These are phyloP conservation scores for Coriolopsis trogii DNA, from an alignment of 1,284 basidiomycete genomes.

Conservation along the genomic window DNA sequence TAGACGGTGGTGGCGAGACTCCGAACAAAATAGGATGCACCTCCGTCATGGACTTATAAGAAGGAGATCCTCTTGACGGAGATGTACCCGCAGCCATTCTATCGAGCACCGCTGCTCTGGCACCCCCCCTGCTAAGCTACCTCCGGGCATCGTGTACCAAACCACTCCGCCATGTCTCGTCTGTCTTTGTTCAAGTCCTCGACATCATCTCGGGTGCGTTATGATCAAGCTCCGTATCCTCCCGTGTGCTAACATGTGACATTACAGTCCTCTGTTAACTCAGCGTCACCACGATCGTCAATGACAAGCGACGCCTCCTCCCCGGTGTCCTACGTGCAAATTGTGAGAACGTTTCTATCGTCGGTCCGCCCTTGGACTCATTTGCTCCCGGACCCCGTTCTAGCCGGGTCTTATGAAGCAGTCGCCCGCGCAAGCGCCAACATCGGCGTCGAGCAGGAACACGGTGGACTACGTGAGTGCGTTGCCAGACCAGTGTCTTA, in stretches of 20 bases:
- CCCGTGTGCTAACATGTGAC: not conserved
- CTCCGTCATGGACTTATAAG: too few species aligned
- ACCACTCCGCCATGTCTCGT: constrained; percentile 7
- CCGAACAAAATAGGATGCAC: too few species aligned
- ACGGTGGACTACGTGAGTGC: constrained; percentile 13
- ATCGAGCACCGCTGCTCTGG: constrained; percentile 3
- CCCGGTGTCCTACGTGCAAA: constrained; percentile 13
- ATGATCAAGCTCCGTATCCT: too few species aligned
- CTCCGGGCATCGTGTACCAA: not conserved
- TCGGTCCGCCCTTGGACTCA: not conserved
- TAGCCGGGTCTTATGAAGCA: constrained; percentile 12
- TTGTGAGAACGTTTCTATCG: constrained; percentile 5
- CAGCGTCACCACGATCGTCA: constrained; percentile 10
- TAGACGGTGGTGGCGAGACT: not conserved
- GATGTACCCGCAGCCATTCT: not conserved
- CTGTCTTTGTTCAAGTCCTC: constrained; percentile 23
- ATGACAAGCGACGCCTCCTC: constrained; percentile 9
- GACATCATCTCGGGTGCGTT: constrained; percentile 15
- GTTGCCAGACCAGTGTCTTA: not conserved
- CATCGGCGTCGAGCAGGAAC: not conserved
- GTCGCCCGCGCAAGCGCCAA: constrained; percentile 3
- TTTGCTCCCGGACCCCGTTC: not conserved
- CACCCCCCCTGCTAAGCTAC: not conserved
- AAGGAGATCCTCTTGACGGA: too few species aligned
- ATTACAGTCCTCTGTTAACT: constrained; percentile 11